phyloP scores from a whole-genome alignment of 1,284 basidiomycete genomes.

The Puccinia coronata region DNA sequence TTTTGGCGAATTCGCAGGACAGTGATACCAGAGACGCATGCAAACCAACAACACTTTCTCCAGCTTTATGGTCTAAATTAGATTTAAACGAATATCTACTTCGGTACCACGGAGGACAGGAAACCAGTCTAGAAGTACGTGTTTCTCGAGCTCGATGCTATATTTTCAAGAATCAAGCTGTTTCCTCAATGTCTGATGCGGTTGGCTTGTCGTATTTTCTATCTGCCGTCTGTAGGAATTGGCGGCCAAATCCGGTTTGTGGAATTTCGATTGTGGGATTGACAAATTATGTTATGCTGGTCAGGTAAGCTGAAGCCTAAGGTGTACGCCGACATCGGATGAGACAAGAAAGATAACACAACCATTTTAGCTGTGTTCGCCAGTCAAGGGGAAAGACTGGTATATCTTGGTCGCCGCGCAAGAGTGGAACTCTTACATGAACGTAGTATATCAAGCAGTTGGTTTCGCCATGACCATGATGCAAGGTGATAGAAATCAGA shows the following conservation, averaged over 20 bases:
- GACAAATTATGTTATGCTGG: slow-evolving; percentile 8
- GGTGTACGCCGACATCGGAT: neutral
- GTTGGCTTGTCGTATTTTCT: neutral
- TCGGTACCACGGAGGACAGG: neutral
- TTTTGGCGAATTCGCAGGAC: neutral
- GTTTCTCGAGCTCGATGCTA: neutral
- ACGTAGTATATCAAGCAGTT: slow-evolving; percentile 41
- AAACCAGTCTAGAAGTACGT: neutral
- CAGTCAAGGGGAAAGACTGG: slow-evolving; percentile 47
- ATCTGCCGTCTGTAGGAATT: neutral
- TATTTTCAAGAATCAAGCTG: neutral
- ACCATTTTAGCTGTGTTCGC: slow-evolving; percentile 27
- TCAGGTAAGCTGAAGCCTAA: slow-evolving; percentile 20
- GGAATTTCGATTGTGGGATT: slow-evolving; percentile 5
- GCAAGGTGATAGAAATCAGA: slow-evolving; percentile 14
- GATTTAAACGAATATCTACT: neutral
- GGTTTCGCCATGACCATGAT: slow-evolving; percentile 49
- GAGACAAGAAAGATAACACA: neutral
- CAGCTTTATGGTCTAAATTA: neutral
- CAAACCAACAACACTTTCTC: neutral
- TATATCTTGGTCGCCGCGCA: slow-evolving; percentile 47
- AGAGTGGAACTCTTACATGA: slow-evolving; percentile 49
- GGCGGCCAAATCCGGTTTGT: neutral
- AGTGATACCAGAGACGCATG: neutral
- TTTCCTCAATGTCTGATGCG: neutral